Evolutionary conservation across 176 grass and related monocot species (phyloP), one percentile per base, ranked within the genome.

Genomic region (Musa schizocarpa): DNA sequence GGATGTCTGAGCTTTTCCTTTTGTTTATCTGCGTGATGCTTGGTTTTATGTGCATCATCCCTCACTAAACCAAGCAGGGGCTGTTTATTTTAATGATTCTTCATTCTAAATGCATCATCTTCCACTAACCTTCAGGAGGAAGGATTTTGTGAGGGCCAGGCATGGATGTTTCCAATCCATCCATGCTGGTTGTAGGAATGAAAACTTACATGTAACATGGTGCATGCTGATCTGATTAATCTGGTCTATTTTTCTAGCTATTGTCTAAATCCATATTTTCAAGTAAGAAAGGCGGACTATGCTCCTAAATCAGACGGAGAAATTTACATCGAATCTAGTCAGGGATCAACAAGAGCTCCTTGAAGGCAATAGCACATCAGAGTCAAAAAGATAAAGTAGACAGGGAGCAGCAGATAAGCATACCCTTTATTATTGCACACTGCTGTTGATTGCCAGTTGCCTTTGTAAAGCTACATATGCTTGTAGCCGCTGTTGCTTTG

Each of bases 301-400:
- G 34, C 34, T 43, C 34, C 34, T 43, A 5, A 43, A 5, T 43
- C 29, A 29, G 34, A 43, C 3, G 34, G 34, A 43, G 4, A 43
- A 43, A 43, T 43, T 51, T 70, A 50, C 2, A 51, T 34, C 25
- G n/a, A 67, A 67, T 70, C 68, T 19, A 70, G 68, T 70, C 68
- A 52, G 52, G 20, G 29, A 29, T 69, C 66, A 27, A 69, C 27
- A 50, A 69, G 21, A 49, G 49, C 19, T 70, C 68, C 4, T 10
- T 22, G 16, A 70, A 19, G 1, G 10, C 8, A 17, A 10, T 20
- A 51, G 20, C 17, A 50, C 68, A 50, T 70, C 50, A 11, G 68
- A 70, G 68, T 70, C 68, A 70, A 70, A 70, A 70, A 70, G 68
- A 51, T 50, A 50, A 50, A 70, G 68, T 12, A 21, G 48, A 70